Base-by-base conservation (phyloP, 1,284 basidiomycete species). In the Trichosporon ovoides region DNA sequence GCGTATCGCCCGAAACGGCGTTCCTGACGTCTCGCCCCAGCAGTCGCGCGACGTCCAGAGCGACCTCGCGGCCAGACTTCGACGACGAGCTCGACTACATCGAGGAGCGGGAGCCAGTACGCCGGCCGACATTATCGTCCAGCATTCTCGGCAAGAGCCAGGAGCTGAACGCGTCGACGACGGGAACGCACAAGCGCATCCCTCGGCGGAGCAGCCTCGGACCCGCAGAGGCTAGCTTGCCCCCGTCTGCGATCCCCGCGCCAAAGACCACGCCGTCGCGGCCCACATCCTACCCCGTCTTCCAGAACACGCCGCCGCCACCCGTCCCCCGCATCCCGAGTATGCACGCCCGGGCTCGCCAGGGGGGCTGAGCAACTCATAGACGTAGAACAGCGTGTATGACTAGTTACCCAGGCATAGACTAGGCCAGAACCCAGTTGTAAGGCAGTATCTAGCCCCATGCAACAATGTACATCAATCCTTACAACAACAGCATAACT, bases 281-380 rank as follows among this genome's bases (percentile, higher is more conserved):
- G 36, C 71, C 70, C 3, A 63, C 59, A 7, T 63, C 58, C n/a
- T 65, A 69, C 16, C 68, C 68, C 51, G 59, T 61, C 14, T 69
- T 72, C 38, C 28, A 53, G 59, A 64, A 38, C 33, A 59, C 58
- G 46, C 61, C 69, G 20, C 72, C 70, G 10, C 71, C 73, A 13
- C 72, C 71, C 28, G 70, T 74, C 3, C 72, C 73, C 18, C 60
- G 72, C 37, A 75, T 75, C 53, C 73, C 73, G 18, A 57, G 38
- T 14, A 31, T 48, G 43, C 43, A 48, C 43, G 43, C 43, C 5
- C 22, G 22, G 3, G 43, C 34, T 5, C 33, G 33, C 34, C 49
- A 51, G 12, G 12, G 37, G 10, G 43, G 63, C 38, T n/a, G 24
- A 34, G 31, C 22, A 52, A 37, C 34, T 20, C n/a, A 16, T 37